Percentiles rank a stretch among this genome's conserved stretches.
phyloP scores from a whole-genome alignment of 2,329 filamentous ascomycete species.

The Xylariaceae sp. region DNA sequence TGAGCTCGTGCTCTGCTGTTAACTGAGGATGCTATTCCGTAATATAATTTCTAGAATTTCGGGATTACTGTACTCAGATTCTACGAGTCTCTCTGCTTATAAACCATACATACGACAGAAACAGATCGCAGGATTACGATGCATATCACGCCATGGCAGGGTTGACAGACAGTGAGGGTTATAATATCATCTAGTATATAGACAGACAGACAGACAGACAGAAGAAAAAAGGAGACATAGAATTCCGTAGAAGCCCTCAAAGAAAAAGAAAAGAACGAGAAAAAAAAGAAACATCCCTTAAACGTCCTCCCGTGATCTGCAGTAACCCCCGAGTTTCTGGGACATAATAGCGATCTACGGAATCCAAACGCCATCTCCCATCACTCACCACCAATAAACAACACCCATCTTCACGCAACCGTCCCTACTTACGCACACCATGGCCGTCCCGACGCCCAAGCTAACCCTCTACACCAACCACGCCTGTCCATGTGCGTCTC shows the following conservation, averaged over 20 bases:
- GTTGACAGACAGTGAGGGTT: too few relatives aligned
- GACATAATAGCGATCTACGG: too few relatives aligned
- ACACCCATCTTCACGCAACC: not conserved
- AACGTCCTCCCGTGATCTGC: not conserved
- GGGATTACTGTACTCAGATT: too few relatives aligned
- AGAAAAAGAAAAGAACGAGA: not conserved
- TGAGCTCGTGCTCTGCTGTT: too few relatives aligned
- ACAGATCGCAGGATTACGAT: not conserved
- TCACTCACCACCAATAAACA: not conserved
- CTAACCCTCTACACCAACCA: conserved; percentile 31
- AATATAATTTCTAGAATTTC: too few relatives aligned
- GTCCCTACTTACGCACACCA: conserved; percentile 2
- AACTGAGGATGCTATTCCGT: too few relatives aligned
- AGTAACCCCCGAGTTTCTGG: not conserved
- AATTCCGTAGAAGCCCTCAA: not conserved
- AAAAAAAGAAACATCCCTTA: not conserved
- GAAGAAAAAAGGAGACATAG: too few relatives aligned
- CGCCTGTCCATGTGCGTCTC: conserved; percentile 27
- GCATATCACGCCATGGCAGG: too few relatives aligned
- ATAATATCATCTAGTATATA: too few relatives aligned
- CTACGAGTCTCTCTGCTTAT: too few relatives aligned
- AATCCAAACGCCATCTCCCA: not conserved
- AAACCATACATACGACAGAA: not conserved
- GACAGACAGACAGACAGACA: too few relatives aligned
- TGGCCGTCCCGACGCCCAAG: conserved; percentile 24